Evolutionary conservation across 1,139 yeast species (phyloP).

Genomic region (Debaryomycetaceae sp.): DNA sequence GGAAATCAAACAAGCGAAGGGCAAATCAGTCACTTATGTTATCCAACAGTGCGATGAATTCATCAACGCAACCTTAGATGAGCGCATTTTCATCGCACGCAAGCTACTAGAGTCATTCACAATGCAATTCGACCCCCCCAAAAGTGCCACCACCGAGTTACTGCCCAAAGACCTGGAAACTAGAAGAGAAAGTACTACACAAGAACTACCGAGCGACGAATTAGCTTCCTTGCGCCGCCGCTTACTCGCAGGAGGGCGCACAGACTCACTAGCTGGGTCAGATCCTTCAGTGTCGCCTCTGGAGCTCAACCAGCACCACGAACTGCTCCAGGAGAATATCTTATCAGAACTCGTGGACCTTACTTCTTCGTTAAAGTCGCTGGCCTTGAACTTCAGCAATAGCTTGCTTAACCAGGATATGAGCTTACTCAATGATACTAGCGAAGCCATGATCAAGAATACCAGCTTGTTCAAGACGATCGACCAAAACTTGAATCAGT

Average conservation of each 20-base stretch:
- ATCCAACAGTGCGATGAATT: not conserved
- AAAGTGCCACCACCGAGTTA: too few relatives aligned
- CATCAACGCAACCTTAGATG: not conserved
- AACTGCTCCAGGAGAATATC: conserved; percentile 32
- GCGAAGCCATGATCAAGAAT: conserved; percentile 27
- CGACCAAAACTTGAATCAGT: conserved; percentile 27
- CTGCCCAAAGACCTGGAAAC: too few relatives aligned
- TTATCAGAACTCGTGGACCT: conserved; percentile 26
- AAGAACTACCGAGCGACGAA: conserved; percentile 7
- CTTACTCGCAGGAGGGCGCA: conserved; percentile 16
- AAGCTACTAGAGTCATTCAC: conserved; percentile 9
- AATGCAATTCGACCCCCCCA: too few relatives aligned
- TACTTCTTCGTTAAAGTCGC: conserved; percentile 24
- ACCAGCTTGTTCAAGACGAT: conserved; percentile 26
- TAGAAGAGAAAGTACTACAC: too few relatives aligned
- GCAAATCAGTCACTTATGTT: not conserved
- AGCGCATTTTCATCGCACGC: conserved; percentile 3
- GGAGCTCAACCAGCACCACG: conserved; percentile 25
- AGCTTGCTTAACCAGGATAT: conserved; percentile 26
- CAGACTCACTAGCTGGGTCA: conserved; percentile 7
- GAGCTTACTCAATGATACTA: conserved; percentile 23
- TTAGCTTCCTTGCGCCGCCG: conserved; percentile 16
- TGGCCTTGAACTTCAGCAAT: conserved; percentile 25
- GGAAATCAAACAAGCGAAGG: too few relatives aligned
- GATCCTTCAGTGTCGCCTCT: conserved; percentile 6